Conservation (phyloP, 129 eudicot species). For the Lactuca saligna region DNA sequence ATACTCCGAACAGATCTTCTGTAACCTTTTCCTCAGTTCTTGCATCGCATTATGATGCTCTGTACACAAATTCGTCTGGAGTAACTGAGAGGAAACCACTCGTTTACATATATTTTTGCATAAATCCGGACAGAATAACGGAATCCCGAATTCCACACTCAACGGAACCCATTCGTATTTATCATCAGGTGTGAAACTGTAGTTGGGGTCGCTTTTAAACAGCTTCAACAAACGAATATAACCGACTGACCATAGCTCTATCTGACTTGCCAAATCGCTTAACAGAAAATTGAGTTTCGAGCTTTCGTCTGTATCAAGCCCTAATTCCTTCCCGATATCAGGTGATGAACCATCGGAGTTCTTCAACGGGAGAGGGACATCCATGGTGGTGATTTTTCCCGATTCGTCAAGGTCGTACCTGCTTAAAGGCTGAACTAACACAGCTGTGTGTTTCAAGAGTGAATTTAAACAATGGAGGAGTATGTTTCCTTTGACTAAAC, state of each 20-base stretch:
- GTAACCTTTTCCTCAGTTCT: conserved; percentile 68
- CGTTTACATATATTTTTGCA: conserved; percentile 79
- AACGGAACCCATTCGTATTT: conserved; percentile 91
- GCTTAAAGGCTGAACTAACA: conserved; percentile 89
- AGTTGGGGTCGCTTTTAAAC: conserved; percentile 52
- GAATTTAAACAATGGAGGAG: conserved; percentile 92
- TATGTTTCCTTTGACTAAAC: conserved; percentile 81
- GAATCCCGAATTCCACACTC: conserved; percentile 89
- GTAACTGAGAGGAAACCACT: conserved; percentile 78
- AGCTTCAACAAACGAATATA: conserved; percentile 86
- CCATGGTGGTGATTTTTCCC: conserved; percentile 55
- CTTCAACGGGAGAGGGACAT: conserved; percentile 86
- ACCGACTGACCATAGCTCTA: conserved; percentile 88
- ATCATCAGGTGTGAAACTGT: conserved; percentile 53
- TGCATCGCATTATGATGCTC: conserved; percentile 96
- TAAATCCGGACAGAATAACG: conserved; percentile 84
- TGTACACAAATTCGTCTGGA: conserved; percentile 64
- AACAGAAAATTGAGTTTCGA: conserved; percentile 50
- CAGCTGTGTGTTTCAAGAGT: conserved; percentile 78
- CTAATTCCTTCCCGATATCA: conserved; percentile 77
- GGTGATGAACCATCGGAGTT: conserved; percentile 82
- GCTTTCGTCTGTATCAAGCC: conserved; percentile 51
- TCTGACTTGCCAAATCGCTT: conserved; percentile 50
- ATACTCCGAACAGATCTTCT: conserved; percentile 73
- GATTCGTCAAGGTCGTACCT: conserved; percentile 62